A percentile compares a stretch with the other conserved stretches of the same genome.
Conservation (phyloP, 2,329 filamentous ascomycete genomes). For the Aspergillus versicolor region DNA sequence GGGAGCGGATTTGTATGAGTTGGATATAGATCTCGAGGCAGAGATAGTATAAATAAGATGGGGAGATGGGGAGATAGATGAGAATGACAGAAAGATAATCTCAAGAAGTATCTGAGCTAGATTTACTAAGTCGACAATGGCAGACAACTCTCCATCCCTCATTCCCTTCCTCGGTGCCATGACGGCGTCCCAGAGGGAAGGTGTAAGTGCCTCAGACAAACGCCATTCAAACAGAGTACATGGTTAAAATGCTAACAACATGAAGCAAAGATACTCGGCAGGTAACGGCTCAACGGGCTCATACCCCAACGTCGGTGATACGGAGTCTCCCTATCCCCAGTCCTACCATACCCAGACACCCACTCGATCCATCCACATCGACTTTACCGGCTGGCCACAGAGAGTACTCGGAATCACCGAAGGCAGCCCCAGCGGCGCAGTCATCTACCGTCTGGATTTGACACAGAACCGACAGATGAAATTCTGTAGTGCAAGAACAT, state of each 20-base stretch:
- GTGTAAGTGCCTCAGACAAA: not conserved
- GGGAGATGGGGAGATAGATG: not conserved
- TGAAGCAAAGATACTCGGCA: not conserved
- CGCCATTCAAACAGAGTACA: not conserved
- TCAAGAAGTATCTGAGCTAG: not conserved
- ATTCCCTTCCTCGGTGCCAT: conserved; percentile 7
- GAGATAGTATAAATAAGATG: not conserved
- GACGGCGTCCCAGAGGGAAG: not conserved
- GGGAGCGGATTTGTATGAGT: not conserved
- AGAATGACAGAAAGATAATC: not conserved
- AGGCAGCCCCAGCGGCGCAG: not conserved
- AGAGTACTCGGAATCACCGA: not conserved
- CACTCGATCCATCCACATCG: conserved; percentile 3
- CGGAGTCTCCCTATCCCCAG: not conserved
- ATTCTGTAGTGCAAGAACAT: not conserved
- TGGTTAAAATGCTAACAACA: not conserved
- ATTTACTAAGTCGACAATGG: not conserved
- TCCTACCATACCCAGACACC: not conserved
- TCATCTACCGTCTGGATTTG: not conserved
- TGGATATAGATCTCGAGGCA: not conserved
- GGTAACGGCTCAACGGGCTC: not conserved
- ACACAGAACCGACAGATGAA: not conserved
- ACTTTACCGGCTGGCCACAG: conserved; percentile 3
- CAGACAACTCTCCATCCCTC: conserved; percentile 2
- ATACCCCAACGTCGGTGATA: not conserved